Percentiles rank a stretch among this genome's conserved stretches.
phyloP scores from a whole-genome alignment of 805 yeast genomes.

The Sugiyamaella smithiae region DNA sequence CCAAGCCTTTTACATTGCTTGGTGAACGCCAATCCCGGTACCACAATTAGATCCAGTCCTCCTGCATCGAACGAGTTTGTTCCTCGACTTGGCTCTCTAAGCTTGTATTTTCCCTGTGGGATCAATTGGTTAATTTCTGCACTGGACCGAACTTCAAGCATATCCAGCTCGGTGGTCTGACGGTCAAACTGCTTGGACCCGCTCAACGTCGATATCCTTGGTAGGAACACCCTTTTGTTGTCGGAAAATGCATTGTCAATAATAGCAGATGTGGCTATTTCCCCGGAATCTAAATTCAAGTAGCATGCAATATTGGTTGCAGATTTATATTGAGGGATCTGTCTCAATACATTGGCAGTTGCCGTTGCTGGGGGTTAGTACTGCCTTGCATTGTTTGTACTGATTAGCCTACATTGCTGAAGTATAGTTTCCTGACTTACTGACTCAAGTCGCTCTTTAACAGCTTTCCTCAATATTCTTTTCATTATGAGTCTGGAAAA shows the following conservation, averaged over 20 bases:
- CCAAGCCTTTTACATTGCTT: constrained; percentile 59
- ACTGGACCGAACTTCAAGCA: constrained; percentile 48
- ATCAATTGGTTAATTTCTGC: constrained; percentile 45
- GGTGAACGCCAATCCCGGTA: constrained; percentile 87
- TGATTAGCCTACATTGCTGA: not conserved
- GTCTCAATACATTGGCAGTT: constrained; percentile 22
- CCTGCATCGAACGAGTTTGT: constrained; percentile 26
- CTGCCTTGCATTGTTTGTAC: not conserved
- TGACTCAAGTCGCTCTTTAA: constrained; percentile 8
- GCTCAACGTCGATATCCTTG: constrained; percentile 48
- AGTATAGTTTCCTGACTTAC: not conserved
- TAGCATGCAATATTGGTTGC: constrained; percentile 61
- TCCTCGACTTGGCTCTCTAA: constrained; percentile 60
- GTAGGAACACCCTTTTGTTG: constrained; percentile 45
- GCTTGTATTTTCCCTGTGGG: constrained; percentile 66
- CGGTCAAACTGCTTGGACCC: constrained; percentile 36
- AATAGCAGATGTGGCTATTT: constrained; percentile 58
- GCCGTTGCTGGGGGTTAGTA: constrained; percentile 3
- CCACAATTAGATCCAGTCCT: constrained; percentile 66
- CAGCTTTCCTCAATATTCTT: constrained; percentile 15
- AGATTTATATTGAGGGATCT: constrained; percentile 38
- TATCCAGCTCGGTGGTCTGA: constrained; percentile 48
- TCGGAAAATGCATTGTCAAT: constrained; percentile 50
- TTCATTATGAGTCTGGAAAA: constrained; percentile 15
- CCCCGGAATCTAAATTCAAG: constrained; percentile 73